A percentile compares a stretch with the other conserved stretches of the same genome.
Conservation (phyloP, 2,329 filamentous ascomycete species). For the Aspergillus aculeatus region DNA sequence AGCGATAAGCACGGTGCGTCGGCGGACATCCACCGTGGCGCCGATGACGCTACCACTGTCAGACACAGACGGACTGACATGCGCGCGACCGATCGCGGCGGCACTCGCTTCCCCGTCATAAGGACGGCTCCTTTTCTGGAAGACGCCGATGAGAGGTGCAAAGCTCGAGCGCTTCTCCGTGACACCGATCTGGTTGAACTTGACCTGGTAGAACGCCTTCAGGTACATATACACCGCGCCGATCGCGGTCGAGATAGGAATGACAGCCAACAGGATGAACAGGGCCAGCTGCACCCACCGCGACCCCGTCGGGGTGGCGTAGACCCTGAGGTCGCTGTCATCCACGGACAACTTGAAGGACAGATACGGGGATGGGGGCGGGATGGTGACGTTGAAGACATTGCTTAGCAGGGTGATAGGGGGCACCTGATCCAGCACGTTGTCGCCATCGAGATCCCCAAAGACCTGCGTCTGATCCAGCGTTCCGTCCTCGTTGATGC, state of each 20-base stretch:
- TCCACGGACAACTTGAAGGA: constrained; percentile 56
- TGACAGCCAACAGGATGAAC: constrained; percentile 55
- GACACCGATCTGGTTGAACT: constrained; percentile 59
- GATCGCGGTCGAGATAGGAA: constrained; percentile 49
- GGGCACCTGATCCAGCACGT: constrained; percentile 60
- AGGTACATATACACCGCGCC: constrained; percentile 55
- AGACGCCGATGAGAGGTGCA: background rate
- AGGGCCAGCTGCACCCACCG: constrained; percentile 54
- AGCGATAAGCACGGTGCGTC: constrained; percentile 61
- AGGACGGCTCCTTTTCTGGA: background rate
- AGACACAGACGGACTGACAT: constrained; percentile 26
- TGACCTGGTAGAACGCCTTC: constrained; percentile 61
- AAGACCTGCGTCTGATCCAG: constrained; percentile 59
- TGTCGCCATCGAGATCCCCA: constrained; percentile 62
- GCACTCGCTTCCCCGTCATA: background rate
- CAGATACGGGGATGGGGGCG: constrained; percentile 54
- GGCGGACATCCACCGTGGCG: constrained; percentile 24
- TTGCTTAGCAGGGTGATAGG: constrained; percentile 57
- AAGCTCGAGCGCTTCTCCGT: constrained; percentile 40
- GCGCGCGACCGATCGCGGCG: background rate
- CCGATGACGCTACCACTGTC: constrained; percentile 28
- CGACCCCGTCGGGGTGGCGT: constrained; percentile 53
- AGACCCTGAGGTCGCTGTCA: constrained; percentile 55
- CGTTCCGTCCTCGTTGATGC: constrained; percentile 60
- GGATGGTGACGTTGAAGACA: constrained; percentile 58